Percentiles rank a stretch among this genome's conserved stretches.
Evolutionary conservation across 1,284 basidiomycete species (phyloP).

Genomic region (Volvariella volvacea): DNA sequence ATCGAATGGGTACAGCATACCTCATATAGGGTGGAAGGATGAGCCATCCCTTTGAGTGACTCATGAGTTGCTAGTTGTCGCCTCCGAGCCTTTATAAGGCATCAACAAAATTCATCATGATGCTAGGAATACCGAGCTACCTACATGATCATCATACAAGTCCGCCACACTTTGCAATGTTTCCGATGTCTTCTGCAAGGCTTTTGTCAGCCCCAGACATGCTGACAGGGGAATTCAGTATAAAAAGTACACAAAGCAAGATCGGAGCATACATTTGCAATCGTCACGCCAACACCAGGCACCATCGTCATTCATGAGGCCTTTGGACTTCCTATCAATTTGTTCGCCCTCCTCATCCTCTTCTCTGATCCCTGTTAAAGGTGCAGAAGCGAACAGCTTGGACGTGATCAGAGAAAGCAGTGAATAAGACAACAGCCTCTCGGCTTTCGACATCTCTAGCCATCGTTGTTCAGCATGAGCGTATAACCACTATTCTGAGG

Average conservation of each 20-base stretch:
- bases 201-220: conserved; percentile 72
- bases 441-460: conserved; percentile 68
- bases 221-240: conserved; percentile 30
- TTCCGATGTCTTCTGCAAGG: conserved; percentile 72
- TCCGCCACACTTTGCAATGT: conserved; percentile 70
- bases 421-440: conserved; percentile 63
- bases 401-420: conserved; percentile 65
- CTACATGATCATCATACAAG: conserved; percentile 70
- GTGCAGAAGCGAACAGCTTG: conserved; percentile 47
- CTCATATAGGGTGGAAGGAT: conserved; percentile 65
- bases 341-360: conserved; percentile 41
- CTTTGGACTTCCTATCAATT: conserved; percentile 24
- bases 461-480: background rate
- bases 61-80: conserved; percentile 72
- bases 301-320: conserved; percentile 62
- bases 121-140: conserved; percentile 17
- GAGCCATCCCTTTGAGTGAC: conserved; percentile 64
- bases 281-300: conserved; percentile 75
- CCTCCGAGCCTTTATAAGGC: conserved; percentile 50
- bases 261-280: background rate
- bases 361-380: conserved; percentile 36
- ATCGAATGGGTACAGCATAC: conserved; percentile 26
- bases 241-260: background rate
- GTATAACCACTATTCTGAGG: conserved; percentile 3
- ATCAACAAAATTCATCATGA: background rate